Evolutionary conservation across 2,329 filamentous ascomycete genomes (phyloP), one percentile per base, ranked within the genome.

Genomic region (Alternaria hordeiaustralica): DNA sequence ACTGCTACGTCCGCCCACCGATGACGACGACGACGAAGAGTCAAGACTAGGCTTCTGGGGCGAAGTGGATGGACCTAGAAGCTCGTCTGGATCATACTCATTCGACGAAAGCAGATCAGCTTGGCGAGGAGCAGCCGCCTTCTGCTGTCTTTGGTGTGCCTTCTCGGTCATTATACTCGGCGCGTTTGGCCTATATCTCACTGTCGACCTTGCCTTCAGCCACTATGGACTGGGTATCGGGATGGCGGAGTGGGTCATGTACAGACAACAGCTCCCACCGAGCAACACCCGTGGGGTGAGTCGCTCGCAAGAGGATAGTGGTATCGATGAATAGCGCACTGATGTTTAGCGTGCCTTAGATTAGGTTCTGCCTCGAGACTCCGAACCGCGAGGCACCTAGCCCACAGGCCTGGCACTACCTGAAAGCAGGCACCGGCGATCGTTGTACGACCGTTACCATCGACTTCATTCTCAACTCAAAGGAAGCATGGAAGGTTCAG

Each of bases 281-380:
- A 58, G 15, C 50, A 21, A 23, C 18, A 8, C n/a, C 56, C 21
- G 36, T 18, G 15, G 57, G 33, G 57, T 65, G 53, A 51, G 54
- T 55, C 30, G 28, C 33, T 41, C 30, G 4, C 12, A 12, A 21
- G 6, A 53, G 11, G 20, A 21, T 10, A 41, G 49, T 25, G 8
- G 30, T 25, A 3, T 12, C 8, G 9, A 25, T 15, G 28, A 2
- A 15, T 10, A 53, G 13, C 13, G 10, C 9, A 5, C 49, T 53
- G 2, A 36, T 4, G 3, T 0, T 15, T 53, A 25, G 9, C 21
- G 4, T 36, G 6, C 2, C 5, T 4, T 47, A 75, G 72, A 64
- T 75, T 54, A 60, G 64, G 15, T 71, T 75, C 21, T 75, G 72
- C 26, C 67, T 71, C 23, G 21, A 55, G 5, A 45, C 53, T 6